A percentile compares a stretch with the other conserved stretches of the same genome.
Evolutionary conservation across 345 rosid genomes (phyloP).

Genomic region (Pugionium cornutum): DNA sequence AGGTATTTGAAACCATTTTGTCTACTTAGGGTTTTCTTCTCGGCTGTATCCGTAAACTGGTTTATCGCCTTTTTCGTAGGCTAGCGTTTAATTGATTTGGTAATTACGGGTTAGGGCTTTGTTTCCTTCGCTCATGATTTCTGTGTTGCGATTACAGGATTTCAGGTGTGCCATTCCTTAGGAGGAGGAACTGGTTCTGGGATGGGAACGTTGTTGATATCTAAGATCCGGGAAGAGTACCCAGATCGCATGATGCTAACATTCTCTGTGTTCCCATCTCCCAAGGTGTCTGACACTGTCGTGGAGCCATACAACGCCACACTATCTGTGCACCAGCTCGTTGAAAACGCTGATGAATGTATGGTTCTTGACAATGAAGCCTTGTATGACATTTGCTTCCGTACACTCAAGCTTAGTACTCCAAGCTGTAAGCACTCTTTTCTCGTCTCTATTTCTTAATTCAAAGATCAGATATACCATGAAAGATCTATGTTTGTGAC

Average conservation of each 20-base stretch:
- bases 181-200: constrained; percentile 20
- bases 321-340: constrained; percentile 61
- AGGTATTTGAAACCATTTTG: constrained; percentile 32
- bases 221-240: constrained; percentile 67
- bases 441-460: neutral
- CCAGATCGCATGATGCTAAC: constrained; percentile 71
- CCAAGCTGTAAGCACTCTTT: constrained; percentile 51
- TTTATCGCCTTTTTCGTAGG: neutral
- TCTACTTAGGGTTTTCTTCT: neutral
- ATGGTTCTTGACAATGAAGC: no score
- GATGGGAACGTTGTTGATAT: constrained; percentile 39
- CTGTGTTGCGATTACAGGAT: constrained; percentile 37
- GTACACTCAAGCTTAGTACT: constrained; percentile 59
- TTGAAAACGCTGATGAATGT: constrained; percentile 60
- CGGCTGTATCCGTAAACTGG: neutral
- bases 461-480: neutral
- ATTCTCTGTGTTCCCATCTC: neutral
- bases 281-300: constrained; percentile 33
- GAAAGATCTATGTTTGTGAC: neutral
- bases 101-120: no score
- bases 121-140: neutral
- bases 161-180: constrained; percentile 66
- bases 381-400: constrained; percentile 46
- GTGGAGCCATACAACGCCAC: constrained; percentile 69
- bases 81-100: neutral